Evolutionary conservation across 129 eudicot species (phyloP).

Genomic region (Chrysanthemum seticuspe): DNA sequence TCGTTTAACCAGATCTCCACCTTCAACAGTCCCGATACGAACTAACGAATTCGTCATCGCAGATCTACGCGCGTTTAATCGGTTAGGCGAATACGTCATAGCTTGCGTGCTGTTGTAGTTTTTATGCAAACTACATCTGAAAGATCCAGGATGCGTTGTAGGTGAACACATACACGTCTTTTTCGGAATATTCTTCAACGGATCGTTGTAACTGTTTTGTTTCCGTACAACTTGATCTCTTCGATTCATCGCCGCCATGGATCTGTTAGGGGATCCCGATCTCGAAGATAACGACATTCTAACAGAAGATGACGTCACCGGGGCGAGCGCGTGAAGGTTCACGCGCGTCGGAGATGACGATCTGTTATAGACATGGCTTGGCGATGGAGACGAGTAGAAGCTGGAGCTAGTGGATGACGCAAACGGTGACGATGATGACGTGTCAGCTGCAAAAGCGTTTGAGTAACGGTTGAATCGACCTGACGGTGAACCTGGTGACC

Average conservation of each 20-base stretch:
- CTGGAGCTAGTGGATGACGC: constrained; percentile 62
- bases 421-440: constrained; percentile 34
- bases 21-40: constrained; percentile 92
- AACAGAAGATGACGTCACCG: constrained; percentile 56
- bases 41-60: constrained; percentile 97
- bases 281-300: constrained; percentile 61
- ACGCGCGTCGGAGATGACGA: constrained; percentile 85
- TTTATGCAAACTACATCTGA: constrained; percentile 76
- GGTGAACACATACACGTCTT: constrained; percentile 93
- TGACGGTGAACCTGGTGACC: constrained; percentile 41
- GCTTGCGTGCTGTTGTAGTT: constrained; percentile 36
- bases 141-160: constrained; percentile 94
- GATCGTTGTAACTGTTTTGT: constrained; percentile 36
- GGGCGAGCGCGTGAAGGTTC: constrained; percentile 60
- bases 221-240: constrained; percentile 61
- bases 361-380: constrained; percentile 46
- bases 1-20: constrained; percentile 89
- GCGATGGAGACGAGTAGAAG: constrained; percentile 51
- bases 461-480: constrained; percentile 34
- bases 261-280: constrained; percentile 65
- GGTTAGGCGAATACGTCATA: constrained; percentile 57
- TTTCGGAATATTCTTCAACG: constrained; percentile 48
- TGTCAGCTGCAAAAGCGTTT: constrained; percentile 37
- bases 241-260: constrained; percentile 55
- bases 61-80: constrained; percentile 76